Evolutionary conservation across 192 early-diverging fungal genomes (phyloP).

Genomic region (Backusella westeae): DNA sequence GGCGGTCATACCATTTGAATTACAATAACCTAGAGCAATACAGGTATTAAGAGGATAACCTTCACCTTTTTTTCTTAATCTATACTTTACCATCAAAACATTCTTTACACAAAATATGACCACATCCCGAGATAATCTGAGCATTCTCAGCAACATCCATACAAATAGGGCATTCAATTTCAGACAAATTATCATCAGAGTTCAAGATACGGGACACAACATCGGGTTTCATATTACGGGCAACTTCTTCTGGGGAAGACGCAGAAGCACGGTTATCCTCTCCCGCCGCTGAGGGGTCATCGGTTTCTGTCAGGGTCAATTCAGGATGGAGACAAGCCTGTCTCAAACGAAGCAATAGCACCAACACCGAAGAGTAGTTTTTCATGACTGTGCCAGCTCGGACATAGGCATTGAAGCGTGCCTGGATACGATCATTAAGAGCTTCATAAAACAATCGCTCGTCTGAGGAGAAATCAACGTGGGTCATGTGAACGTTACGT

Average conservation of each 20-base stretch:
- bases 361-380: conserved; percentile 51
- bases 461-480: conserved; percentile 45
- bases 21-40: not conserved
- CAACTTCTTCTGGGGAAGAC: not conserved
- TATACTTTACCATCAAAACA: conserved; percentile 36
- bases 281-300: not conserved
- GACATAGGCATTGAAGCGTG: conserved; percentile 47
- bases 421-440: conserved; percentile 33
- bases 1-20: not conserved
- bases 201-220: conserved; percentile 1
- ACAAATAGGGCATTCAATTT: conserved; percentile 39
- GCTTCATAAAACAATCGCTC: conserved; percentile 59
- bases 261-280: no score
- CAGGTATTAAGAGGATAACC: not conserved
- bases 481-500: conserved; percentile 46
- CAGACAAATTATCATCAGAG: not conserved
- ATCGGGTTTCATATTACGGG: not conserved
- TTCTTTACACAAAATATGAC: conserved; percentile 45
- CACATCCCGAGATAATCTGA: conserved; percentile 32
- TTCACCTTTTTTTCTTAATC: not conserved
- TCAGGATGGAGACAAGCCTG: conserved; percentile 54
- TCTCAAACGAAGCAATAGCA: conserved; percentile 48
- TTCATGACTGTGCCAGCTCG: conserved; percentile 50
- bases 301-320: conserved; percentile 25
- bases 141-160: conserved; percentile 32